phyloP scores from a whole-genome alignment of 129 eudicot species.

The Smallanthus sonchifolius region DNA sequence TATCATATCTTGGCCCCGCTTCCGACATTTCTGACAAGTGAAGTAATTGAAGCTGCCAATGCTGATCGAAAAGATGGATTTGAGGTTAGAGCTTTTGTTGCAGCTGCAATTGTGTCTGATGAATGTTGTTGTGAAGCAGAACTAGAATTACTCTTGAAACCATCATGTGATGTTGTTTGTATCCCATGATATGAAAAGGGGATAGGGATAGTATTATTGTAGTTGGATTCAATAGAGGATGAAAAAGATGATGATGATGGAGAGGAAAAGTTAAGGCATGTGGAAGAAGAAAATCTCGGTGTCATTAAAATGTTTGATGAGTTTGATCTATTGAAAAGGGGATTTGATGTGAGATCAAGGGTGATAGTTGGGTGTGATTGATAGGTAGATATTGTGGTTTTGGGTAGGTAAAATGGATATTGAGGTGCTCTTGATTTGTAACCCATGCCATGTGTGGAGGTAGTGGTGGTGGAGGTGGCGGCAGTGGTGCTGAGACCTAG shows the following conservation, averaged over 20 bases:
- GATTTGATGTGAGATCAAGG: constrained; percentile 56
- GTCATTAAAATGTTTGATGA: constrained; percentile 24
- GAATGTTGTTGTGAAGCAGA: constrained; percentile 16
- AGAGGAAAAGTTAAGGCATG: constrained; percentile 51
- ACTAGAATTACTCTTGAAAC: constrained; percentile 8
- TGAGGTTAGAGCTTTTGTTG: constrained; percentile 56
- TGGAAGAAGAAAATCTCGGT: constrained; percentile 37
- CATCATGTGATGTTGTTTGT: constrained; percentile 19
- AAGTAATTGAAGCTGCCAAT: constrained; percentile 59
- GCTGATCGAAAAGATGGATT: constrained; percentile 67
- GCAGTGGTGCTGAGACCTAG: constrained; percentile 23
- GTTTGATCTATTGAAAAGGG: constrained; percentile 28
- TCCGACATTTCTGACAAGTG: constrained; percentile 44
- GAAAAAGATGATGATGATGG: constrained; percentile 27
- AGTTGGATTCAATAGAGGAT: constrained; percentile 36
- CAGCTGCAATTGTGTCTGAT: constrained; percentile 49
- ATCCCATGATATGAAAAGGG: constrained; percentile 27
- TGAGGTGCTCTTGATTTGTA: constrained; percentile 23
- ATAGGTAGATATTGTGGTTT: constrained; percentile 47
- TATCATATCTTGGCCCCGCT: constrained; percentile 24
- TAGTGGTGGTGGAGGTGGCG: constrained; percentile 18
- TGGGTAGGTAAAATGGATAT: constrained; percentile 48
- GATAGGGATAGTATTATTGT: constrained; percentile 12
- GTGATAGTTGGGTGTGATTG: constrained; percentile 80
- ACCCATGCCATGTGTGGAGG: constrained; percentile 32